Conservation (phyloP, 2,329 filamentous ascomycete genomes). For the Sordariomycetes sp. region DNA sequence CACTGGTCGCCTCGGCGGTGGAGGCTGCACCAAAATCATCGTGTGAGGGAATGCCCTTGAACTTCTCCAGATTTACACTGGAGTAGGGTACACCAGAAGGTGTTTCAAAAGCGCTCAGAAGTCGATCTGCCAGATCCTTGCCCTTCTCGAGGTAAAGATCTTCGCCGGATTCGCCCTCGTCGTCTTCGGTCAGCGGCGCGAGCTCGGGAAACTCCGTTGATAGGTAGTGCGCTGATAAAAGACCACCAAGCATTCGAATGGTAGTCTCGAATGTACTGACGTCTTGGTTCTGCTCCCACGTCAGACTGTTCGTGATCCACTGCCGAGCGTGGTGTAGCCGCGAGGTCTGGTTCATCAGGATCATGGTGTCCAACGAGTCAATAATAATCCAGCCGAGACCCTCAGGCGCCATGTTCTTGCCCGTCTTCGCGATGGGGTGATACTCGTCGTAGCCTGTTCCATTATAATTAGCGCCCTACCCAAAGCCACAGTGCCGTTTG, state of each 20-base stretch:
- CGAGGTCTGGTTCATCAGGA: conserved; percentile 93
- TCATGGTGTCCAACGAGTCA: conserved; percentile 91
- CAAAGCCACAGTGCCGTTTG: background rate
- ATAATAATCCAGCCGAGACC: conserved; percentile 98
- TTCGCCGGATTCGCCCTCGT: conserved; percentile 65
- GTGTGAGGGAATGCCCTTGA: conserved; percentile 70
- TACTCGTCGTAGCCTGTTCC: conserved; percentile 70
- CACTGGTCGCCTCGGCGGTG: conserved; percentile 82
- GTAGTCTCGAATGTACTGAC: conserved; percentile 98
- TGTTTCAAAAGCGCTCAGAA: conserved; percentile 83
- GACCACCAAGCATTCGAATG: conserved; percentile 90
- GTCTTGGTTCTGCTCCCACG: conserved; percentile 87
- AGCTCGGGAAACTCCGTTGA: conserved; percentile 74
- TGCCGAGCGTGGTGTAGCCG: conserved; percentile 76
- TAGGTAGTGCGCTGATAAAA: conserved; percentile 92
- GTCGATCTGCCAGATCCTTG: conserved; percentile 78
- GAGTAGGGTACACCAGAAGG: conserved; percentile 80
- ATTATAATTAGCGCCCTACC: conserved; percentile 13
- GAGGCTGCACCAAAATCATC: conserved; percentile 81
- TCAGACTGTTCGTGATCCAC: conserved; percentile 75
- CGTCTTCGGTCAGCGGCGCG: conserved; percentile 63
- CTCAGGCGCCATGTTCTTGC: conserved; percentile 74
- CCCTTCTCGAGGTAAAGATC: conserved; percentile 96
- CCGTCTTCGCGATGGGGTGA: conserved; percentile 70
- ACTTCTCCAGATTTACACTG: conserved; percentile 77